Conservation (phyloP, 352 stramenopile species). For the Pythium volutum region DNA sequence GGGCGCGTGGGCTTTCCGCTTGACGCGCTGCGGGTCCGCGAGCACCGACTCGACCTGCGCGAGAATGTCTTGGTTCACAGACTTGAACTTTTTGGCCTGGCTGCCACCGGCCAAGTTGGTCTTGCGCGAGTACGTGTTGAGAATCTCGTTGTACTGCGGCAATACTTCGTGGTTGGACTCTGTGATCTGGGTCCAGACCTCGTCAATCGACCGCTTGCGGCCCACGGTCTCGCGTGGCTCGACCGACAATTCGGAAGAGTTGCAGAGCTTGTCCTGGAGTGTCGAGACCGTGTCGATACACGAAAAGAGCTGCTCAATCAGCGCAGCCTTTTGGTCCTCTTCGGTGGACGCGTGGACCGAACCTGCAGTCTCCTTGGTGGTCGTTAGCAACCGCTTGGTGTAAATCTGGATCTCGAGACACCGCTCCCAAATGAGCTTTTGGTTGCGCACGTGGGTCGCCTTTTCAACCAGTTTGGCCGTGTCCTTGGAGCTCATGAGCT, state of each 20-base stretch:
- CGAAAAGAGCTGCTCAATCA: conserved; percentile 48
- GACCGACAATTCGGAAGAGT: conserved; percentile 45
- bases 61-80: conserved; percentile 85
- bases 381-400: conserved; percentile 69
- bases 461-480: conserved; percentile 77
- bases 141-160: conserved; percentile 78
- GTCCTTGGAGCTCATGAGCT: conserved; percentile 74
- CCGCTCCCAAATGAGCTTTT: conserved; percentile 84
- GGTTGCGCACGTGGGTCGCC: conserved; percentile 72
- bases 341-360: conserved; percentile 9
- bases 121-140: conserved; percentile 78
- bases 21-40: conserved; percentile 75
- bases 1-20: conserved; percentile 77
- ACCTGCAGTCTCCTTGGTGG: conserved; percentile 36
- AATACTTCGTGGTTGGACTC: conserved; percentile 42
- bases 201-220: conserved; percentile 55
- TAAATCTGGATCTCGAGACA: conserved; percentile 86
- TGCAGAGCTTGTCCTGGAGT: conserved; percentile 70
- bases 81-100: conserved; percentile 86
- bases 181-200: conserved; percentile 51
- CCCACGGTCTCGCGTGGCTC: conserved; percentile 42
- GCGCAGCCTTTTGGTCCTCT: conserved; percentile 35
- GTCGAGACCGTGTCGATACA: conserved; percentile 60
- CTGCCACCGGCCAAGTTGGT: conserved; percentile 59
- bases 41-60: conserved; percentile 83